Conservation (phyloP, 2,329 filamentous ascomycete genomes). For the Diplodia scrobiculata region DNA sequence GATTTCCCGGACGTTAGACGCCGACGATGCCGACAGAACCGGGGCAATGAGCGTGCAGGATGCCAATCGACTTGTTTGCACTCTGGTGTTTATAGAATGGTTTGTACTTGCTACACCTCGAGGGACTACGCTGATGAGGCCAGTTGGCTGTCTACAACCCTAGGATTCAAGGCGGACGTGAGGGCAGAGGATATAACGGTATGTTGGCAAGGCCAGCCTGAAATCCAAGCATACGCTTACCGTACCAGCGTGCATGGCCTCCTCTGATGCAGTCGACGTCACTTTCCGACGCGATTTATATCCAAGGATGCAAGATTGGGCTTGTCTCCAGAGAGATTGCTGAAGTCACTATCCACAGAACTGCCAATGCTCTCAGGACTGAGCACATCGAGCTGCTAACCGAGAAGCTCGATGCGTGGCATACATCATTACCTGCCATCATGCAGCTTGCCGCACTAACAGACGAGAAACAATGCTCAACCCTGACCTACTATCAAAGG, state of each 20-base stretch:
- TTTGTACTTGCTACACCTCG: neutral
- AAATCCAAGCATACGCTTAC: neutral
- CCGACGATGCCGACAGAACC: conserved; percentile 15
- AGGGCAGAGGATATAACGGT: conserved; percentile 36
- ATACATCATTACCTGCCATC: conserved; percentile 38
- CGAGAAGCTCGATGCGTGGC: conserved; percentile 42
- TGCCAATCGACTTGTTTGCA: conserved; percentile 40
- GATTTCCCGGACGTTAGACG: conserved; percentile 42
- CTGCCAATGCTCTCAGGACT: conserved; percentile 8
- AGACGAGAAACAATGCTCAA: conserved; percentile 33
- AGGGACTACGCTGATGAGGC: neutral
- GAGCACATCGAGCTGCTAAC: conserved; percentile 23
- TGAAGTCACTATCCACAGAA: conserved; percentile 31
- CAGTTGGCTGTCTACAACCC: conserved; percentile 44
- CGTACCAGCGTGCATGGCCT: conserved; percentile 10
- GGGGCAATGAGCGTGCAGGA: conserved; percentile 30
- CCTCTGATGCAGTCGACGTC: conserved; percentile 21
- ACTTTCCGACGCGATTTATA: conserved; percentile 41
- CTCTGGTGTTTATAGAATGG: conserved; percentile 45
- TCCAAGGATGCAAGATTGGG: conserved; percentile 43
- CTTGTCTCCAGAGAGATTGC: conserved; percentile 43
- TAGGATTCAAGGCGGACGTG: conserved; percentile 42
- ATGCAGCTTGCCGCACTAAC: conserved; percentile 41
- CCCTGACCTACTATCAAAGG: conserved; percentile 39
- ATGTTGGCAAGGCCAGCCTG: neutral